Percentiles rank a stretch among this genome's conserved stretches.
These are phyloP conservation scores for Mycoemilia scoparia DNA, from an alignment of 192 early-diverging fungal species.

Conservation along the genomic window DNA sequence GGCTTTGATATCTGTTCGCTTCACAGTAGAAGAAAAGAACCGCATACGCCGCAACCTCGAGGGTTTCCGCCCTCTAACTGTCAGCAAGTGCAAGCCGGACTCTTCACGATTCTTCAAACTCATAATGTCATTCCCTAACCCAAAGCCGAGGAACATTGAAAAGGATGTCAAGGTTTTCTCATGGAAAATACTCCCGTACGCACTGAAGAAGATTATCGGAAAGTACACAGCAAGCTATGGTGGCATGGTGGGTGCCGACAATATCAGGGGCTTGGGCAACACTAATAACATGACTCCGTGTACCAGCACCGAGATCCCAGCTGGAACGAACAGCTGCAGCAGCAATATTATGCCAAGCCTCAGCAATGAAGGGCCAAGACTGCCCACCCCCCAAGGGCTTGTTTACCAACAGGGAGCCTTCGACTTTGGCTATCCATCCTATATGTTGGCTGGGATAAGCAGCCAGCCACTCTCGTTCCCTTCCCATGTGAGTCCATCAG, in stretches of 20 bases:
- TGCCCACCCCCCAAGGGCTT: too few relatives aligned
- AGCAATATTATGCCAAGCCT: too few relatives aligned
- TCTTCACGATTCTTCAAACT: slow-evolving; percentile 60
- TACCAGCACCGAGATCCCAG: too few relatives aligned
- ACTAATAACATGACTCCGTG: too few relatives aligned
- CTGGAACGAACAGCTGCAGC: too few relatives aligned
- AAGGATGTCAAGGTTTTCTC: slow-evolving; percentile 79
- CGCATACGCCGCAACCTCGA: slow-evolving; percentile 72
- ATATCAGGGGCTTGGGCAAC: too few relatives aligned
- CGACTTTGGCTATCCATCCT: too few relatives aligned
- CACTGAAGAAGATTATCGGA: slow-evolving; percentile 57
- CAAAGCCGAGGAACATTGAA: slow-evolving; percentile 71
- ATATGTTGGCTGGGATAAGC: too few relatives aligned
- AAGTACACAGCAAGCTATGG: slow-evolving; percentile 41
- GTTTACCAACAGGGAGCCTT: too few relatives aligned
- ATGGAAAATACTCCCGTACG: slow-evolving; percentile 50
- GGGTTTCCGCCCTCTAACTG: slow-evolving; percentile 56
- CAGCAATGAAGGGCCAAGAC: too few relatives aligned
- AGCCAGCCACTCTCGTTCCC: too few relatives aligned
- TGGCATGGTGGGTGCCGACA: slow-evolving; percentile 13
- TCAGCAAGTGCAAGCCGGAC: slow-evolving; percentile 59
- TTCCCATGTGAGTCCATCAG: too few relatives aligned
- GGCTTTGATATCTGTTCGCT: slow-evolving; percentile 50
- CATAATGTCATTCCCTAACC: slow-evolving; percentile 67
- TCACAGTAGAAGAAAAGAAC: slow-evolving; percentile 73